Evolutionary conservation across 768 basidiomycete genomes (phyloP), one percentile per base, ranked within the genome.

Genomic region (Vishniacozyma victoriae): DNA sequence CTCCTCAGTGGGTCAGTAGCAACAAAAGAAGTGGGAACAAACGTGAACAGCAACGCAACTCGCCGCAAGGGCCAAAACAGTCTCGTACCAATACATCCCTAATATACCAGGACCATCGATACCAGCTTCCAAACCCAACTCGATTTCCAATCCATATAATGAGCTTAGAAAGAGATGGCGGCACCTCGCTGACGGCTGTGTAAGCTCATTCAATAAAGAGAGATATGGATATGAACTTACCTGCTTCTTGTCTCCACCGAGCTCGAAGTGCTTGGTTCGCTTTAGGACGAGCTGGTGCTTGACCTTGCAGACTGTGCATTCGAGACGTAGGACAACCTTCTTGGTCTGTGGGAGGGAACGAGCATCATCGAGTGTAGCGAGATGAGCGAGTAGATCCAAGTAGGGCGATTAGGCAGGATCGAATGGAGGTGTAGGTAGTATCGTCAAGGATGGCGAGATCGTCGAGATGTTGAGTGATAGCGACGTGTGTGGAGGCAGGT

Each of bases 211-310:
- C 29, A 33, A 33, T 9, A 33, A 33, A 33, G 29, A 9, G 29
- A 33, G 29, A 33, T 9, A 33, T 33, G 9, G 29, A 33, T 33
- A 33, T n/a, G 29, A 33, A 33, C 29, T 33, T n/a, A 33, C 29
- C 64, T 88, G 91, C 86, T 96, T 96, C 83, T 97, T 99, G 82
- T 99, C 95, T 73, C 95, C 95, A 75, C 95, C 93, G 46, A 96
- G 85, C 78, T 97, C 93, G 80, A 99, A 97, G 80, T 99, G 93
- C 76, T 99, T 99, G 92, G 91, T 96, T 62, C 95, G 91, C 79
- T 99, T 99, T 73, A 99, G 79, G 12, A 87, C 67, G 50, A 97
- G 71, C 73, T 93, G 91, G 85, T 88, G 87, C 81, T 96, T 96
- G 78, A 91, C 89, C 74, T 96, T 97, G 85, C 93, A 99, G 40